A percentile compares a stretch with the other conserved stretches of the same genome.
These are phyloP conservation scores for Metschnikowia lochheadii DNA, from an alignment of 805 yeast species.

Conservation along the genomic window DNA sequence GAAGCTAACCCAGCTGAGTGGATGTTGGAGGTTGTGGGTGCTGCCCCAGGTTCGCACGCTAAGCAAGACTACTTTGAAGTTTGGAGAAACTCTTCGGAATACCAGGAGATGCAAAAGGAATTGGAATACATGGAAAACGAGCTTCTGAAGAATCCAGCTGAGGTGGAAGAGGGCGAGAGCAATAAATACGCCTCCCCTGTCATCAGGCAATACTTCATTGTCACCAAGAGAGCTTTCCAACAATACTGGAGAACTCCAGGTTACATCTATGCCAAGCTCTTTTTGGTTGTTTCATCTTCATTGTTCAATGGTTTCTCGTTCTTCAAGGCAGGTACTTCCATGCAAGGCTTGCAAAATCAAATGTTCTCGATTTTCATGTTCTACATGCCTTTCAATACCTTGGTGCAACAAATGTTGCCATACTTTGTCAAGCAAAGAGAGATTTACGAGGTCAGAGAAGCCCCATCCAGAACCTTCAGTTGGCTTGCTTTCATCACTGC, in stretches of 20 bases:
- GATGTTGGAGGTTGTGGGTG: conserved; percentile 85
- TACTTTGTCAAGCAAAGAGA: conserved; percentile 43
- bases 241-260: conserved; percentile 61
- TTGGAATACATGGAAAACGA: conserved; percentile 63
- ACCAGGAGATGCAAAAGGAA: conserved; percentile 53
- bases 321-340: conserved; percentile 57
- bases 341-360: conserved; percentile 65
- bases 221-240: conserved; percentile 18
- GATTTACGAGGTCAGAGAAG: conserved; percentile 45
- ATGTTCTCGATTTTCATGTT: conserved; percentile 49
- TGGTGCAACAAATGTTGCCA: conserved; percentile 40
- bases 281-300: conserved; percentile 50
- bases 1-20: conserved; percentile 40
- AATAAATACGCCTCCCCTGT: conserved; percentile 17
- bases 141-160: conserved; percentile 23
- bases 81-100: conserved; percentile 70
- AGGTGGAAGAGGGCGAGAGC: conserved; percentile 22
- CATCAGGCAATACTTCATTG: conserved; percentile 14
- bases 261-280: conserved; percentile 59
- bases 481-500: conserved; percentile 41
- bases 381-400: conserved; percentile 35
- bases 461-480: conserved; percentile 41
- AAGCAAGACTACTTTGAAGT: conserved; percentile 69
- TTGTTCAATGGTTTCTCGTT: conserved; percentile 71
- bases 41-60: conserved; percentile 77